Base-by-base conservation (phyloP, 2,329 filamentous ascomycete species). In the Aspergillus sp. region DNA sequence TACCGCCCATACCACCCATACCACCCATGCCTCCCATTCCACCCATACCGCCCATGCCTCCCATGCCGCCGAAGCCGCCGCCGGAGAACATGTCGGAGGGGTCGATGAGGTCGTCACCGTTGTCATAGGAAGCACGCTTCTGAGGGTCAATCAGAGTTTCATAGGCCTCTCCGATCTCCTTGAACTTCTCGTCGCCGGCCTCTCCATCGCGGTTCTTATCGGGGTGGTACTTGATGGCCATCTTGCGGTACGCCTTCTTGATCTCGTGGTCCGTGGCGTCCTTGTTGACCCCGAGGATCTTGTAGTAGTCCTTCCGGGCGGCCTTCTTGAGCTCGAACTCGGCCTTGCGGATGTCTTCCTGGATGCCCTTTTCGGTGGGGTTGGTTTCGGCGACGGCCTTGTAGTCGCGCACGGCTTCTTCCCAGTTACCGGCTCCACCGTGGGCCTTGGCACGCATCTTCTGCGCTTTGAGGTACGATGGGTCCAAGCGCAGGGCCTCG, bases 281-380 rank as follows among this genome's bases (percentile, higher is more conserved):
- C 82, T 97, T 98, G 59, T 90, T 82, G 9, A 99, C 81, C 6
- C 89, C 90, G 55, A 99, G 86, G 66, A 98, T 96, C 85, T 97
- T 97, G 83, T 99, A 99, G 80, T 96, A 98, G 73, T 99, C 95
- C 79, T 99, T 99, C 63, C 95, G 85, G 79, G 94, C 90, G 75
- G 90, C 90, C 88, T 98, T 98, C 87, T 99, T 99, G 64, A 98
- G 81, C 79, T 99, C 95, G 26, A 97, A 81, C 80, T 99, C 94
- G 1, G 94, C 95, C 69, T 89, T 90, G 58, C 91, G 89, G 49
- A 98, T 87, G 70, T 99, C 95, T 76, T 90, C 93, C 54, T 85
- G 82, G 61, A 98, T 89, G 14, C 84, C 87, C 47, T 88, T 86
- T 75, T 99, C 95, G 63, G 88, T 84, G 2, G 93, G 93, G 67